Evolutionary conservation across 176 grass and related monocot genomes (phyloP), one percentile per base, ranked within the genome.

Genomic region (Zoysia pacifica): DNA sequence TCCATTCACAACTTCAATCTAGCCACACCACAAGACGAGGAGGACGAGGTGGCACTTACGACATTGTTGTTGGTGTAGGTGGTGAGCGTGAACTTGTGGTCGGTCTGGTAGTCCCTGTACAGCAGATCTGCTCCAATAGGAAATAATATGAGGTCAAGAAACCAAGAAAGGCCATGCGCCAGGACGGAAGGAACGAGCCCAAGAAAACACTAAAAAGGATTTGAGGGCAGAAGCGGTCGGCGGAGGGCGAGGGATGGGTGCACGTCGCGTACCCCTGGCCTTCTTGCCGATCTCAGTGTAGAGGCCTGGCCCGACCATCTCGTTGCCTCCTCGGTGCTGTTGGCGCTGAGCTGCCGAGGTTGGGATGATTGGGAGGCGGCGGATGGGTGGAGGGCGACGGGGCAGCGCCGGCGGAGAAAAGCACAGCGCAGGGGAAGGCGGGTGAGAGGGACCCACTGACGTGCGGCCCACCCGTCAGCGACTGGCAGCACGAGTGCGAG

Each of bases 71-170:
- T 8, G 84, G 90, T 87, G 87, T 65, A 87, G 72, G 90, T 89
- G 65, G 90, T 93, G 62, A 93, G 72, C 48, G 84, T 81, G 83
- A 93, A 89, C 81, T 93, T 93, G 76, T 89, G 87, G 87, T 93
- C 87, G 8, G 90, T 93, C 90, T 93, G 90, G 81, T 89, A 93
- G 68, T 93, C 90, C 90, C 7, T 93, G 81, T 93, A 89, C 16
- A 93, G 73, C 44, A 93, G 87, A 93, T 93, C 91, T 89, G 76
- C 84, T 63, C 4, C 13, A 12, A 67, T 16, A 18, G 48, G 1
- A 7, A 53, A 16, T 18, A 4, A 3, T 35, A 40, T 65, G 43
- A 15, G 45, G 62, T 84, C 67, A 81, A 69, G 6, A 70, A 46
- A 48, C 16, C 62, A 68, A 62, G 11, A 6, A 6, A 9, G 54